Evolutionary conservation across 352 stramenopile species (phyloP).

Genomic region (Pythium brachiatum): DNA sequence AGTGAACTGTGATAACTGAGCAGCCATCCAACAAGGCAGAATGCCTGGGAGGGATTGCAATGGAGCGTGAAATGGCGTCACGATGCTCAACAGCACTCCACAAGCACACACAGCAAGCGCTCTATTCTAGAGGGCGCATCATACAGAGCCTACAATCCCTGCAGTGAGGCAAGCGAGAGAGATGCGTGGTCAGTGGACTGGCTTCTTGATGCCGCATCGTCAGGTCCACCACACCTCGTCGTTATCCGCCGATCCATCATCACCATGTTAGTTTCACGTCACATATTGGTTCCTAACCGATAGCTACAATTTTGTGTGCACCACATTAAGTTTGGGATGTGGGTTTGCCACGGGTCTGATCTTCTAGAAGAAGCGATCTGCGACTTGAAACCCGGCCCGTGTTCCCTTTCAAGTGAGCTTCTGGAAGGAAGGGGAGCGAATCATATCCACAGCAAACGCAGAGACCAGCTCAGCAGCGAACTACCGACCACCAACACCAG

Average conservation of each 20-base stretch:
- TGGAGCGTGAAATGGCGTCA: not conserved
- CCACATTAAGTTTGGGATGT: not conserved
- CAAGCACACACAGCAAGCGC: not conserved
- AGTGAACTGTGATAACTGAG: no score
- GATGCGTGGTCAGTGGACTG: not conserved
- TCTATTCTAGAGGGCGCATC: no score
- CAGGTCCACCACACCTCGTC: not conserved
- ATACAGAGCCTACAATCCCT: no score
- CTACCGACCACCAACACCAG: not conserved
- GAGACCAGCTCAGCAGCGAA: not conserved
- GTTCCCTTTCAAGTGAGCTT: slow-evolving; percentile 17
- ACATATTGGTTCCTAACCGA: not conserved
- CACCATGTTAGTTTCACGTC: not conserved
- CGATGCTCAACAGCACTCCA: not conserved
- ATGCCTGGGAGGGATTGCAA: not conserved
- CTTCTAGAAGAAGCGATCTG: slow-evolving; percentile 3
- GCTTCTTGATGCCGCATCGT: not conserved
- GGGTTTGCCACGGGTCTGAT: not conserved
- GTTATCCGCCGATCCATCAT: not conserved
- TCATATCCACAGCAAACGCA: slow-evolving; percentile 22
- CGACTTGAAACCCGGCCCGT: not conserved
- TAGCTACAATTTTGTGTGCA: not conserved
- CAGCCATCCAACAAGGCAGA: no score
- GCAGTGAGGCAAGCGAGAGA: not conserved
- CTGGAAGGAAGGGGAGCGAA: slow-evolving; percentile 29